Base-by-base conservation (phyloP, 2,329 filamentous ascomycete genomes). In the Periglandula ipomoeae region DNA sequence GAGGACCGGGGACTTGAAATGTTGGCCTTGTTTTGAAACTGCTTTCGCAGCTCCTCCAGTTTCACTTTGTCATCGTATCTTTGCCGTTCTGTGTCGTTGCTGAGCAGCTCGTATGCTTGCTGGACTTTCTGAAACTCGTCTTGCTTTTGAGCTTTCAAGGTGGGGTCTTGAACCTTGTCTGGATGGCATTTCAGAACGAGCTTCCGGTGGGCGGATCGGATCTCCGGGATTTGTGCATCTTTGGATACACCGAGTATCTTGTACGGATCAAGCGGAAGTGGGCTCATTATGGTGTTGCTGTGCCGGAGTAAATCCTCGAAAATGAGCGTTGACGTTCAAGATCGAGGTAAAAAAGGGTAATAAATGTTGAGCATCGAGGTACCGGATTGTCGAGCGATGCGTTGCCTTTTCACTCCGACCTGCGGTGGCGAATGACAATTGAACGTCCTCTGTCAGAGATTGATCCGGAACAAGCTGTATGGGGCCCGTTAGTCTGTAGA, bases 111-210 rank as follows among this genome's bases (percentile, higher is more conserved):
- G 68, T 95, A 98, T 45, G 93, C 90, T 59, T 90, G 81, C 65
- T 96, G 90, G 30, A 97, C 87, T 63, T 82, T 83, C 67, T 96
- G 89, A 61, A 97, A 98, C 67, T 95, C 84, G 58, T 89, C 84
- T 58, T 87, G 82, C 65, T 90, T 94, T 58, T 81, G 72, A 51
- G 81, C 80, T 68, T 93, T 94, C 59, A 86, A 72, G 15, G 80
- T 73, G 47, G 84, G 81, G 59, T 95, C 80, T 56, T 89, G 84
- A 53, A 95, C 81, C 70, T 95, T 95, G 73, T 96, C 90, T 30
- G 90, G 90, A 58, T 96, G 90, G 62, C 85, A 90, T 65, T 87
- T 89, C 57, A 95, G 78, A 32, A 88, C 87, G 37, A 94, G 81
- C 66, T 94, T 95, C 58, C 87, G 82, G 70, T 95, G 84, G 15